These are phyloP conservation scores for Malus fusca DNA, from an alignment of 306 rosid genomes.

Conservation along the genomic window DNA sequence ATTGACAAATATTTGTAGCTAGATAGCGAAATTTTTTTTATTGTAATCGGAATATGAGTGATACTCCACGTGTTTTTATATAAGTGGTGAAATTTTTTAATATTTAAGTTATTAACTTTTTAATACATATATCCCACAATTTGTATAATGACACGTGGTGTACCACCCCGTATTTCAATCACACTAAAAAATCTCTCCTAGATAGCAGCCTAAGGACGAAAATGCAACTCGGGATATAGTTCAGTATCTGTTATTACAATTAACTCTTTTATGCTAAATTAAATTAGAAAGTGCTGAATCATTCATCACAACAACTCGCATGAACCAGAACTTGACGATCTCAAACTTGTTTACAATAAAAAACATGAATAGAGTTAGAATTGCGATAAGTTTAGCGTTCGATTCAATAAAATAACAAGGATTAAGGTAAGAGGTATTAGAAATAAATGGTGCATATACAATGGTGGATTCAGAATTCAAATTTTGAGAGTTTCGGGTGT, in stretches of 20 bases:
- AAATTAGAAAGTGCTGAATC: not conserved
- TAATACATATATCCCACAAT: no score
- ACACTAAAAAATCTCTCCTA: no score
- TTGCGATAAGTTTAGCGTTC: not conserved
- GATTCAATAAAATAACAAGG: no score
- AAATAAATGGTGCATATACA: no score
- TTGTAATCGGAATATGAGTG: no score
- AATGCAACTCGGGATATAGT: not conserved
- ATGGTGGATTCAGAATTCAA: no score
- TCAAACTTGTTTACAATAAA: not conserved
- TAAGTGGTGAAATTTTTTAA: no score
- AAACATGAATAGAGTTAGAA: no score
- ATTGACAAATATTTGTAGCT: not conserved
- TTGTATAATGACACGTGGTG: no score
- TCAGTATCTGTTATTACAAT: not conserved
- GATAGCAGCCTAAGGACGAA: no score
- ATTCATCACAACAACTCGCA: not conserved
- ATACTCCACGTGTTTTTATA: fast-evolving
- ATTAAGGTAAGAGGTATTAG: not conserved
- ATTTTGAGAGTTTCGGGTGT: no score
- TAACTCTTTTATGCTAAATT: not conserved
- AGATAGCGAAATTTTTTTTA: not conserved
- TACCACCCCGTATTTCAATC: fast-evolving
- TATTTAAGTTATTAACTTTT: no score
- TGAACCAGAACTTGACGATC: not conserved